These are phyloP conservation scores for Sinapis alba DNA, from an alignment of 441 rosid genomes.

Conservation along the genomic window DNA sequence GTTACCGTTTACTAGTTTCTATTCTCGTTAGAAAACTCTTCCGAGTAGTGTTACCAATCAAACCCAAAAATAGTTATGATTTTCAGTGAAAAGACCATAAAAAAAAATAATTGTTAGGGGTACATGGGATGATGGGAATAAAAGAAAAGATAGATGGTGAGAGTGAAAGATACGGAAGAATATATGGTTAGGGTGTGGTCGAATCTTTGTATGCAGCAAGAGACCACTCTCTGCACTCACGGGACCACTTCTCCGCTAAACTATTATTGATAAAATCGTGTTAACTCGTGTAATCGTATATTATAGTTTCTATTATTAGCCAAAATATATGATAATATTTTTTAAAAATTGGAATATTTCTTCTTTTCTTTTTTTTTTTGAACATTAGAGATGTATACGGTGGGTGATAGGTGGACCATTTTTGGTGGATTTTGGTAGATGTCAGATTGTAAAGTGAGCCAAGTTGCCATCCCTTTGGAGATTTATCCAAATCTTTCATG, in stretches of 20 bases:
- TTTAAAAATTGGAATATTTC: not conserved
- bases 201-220: slow-evolving; percentile 28
- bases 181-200: slow-evolving; percentile 40
- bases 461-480: slow-evolving; percentile 39
- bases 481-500: slow-evolving; percentile 38
- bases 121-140: not conserved
- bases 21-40: not conserved
- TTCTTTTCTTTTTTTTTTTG: too few relatives aligned
- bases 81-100: not conserved
- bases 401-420: slow-evolving; percentile 26
- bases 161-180: slow-evolving; percentile 20
- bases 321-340: not conserved
- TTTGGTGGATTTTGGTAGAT: slow-evolving; percentile 22
- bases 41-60: not conserved
- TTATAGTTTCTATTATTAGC: not conserved
- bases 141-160: slow-evolving; percentile 23
- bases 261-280: slow-evolving; percentile 8
- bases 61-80: slow-evolving; percentile 7
- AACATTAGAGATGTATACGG: slow-evolving; percentile 1
- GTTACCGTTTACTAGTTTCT: not conserved
- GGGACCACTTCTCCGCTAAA: slow-evolving; percentile 25
- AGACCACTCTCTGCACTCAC: slow-evolving; percentile 27
- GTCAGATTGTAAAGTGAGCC: slow-evolving; percentile 27
- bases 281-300: not conserved
- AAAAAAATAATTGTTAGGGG: slow-evolving; percentile 1